Evolutionary conservation across 2,329 filamentous ascomycete species (phyloP).

Genomic region (Didymella segeticola): DNA sequence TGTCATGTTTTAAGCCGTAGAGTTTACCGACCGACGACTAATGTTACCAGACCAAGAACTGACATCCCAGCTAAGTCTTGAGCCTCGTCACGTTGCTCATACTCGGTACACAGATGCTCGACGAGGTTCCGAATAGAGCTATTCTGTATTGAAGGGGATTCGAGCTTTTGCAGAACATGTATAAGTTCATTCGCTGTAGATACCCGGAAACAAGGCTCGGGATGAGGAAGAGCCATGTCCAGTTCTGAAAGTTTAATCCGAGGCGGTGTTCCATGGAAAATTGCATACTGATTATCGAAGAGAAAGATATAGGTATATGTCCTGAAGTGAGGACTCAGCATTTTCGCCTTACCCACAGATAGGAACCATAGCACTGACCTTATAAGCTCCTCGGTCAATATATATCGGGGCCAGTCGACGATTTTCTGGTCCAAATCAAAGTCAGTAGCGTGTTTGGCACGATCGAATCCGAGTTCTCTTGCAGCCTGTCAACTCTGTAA

Average conservation of each 20-base stretch:
- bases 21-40: not conserved
- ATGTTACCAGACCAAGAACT: not conserved
- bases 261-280: not conserved
- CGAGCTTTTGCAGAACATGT: not conserved
- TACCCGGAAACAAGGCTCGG: not conserved
- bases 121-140: not conserved
- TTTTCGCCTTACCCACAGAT: not conserved
- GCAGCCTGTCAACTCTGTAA: not conserved
- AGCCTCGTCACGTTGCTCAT: not conserved
- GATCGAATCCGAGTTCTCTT: not conserved
- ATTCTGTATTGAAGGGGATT: not conserved
- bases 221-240: not conserved
- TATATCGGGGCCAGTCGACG: not conserved
- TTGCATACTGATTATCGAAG: not conserved
- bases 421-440: not conserved
- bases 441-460: not conserved
- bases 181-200: not conserved
- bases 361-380: not conserved
- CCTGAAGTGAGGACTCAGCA: not conserved
- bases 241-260: not conserved
- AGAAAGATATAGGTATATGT: not conserved
- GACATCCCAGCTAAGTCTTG: not conserved
- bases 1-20: too few species aligned
- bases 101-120: not conserved
- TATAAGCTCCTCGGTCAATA: not conserved